Percentiles rank a stretch among this genome's conserved stretches.
phyloP scores from a whole-genome alignment of 2,329 filamentous ascomycete species.

The Fusarium oxysporum region DNA sequence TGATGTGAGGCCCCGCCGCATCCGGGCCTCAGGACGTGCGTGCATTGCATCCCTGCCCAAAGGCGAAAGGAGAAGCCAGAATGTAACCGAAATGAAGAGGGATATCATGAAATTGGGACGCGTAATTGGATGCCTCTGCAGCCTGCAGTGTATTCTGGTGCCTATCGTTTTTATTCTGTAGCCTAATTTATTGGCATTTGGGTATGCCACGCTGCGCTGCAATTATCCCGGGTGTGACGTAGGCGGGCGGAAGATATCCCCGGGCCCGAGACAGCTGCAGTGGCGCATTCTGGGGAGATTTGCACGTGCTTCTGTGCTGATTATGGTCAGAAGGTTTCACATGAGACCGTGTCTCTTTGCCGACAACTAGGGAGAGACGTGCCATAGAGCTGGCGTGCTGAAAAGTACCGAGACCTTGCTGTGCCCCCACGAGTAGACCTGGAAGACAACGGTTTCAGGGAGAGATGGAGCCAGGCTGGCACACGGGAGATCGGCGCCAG shows the following conservation, averaged over 20 bases:
- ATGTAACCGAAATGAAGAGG: constrained; percentile 5
- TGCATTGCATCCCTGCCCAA: constrained; percentile 14
- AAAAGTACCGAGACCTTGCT: too few relatives aligned
- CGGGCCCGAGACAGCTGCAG: background rate
- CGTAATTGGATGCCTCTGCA: constrained; percentile 12
- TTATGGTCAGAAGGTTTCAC: background rate
- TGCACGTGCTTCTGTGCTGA: background rate
- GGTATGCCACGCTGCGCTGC: constrained; percentile 24
- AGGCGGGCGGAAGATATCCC: background rate
- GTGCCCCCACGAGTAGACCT: too few relatives aligned
- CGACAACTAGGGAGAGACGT: too few relatives aligned
- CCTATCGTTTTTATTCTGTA: constrained; percentile 7
- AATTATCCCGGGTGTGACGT: background rate
- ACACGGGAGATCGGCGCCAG: background rate
- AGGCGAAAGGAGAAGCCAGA: background rate
- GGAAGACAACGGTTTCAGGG: background rate
- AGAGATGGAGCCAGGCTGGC: too few relatives aligned
- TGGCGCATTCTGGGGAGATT: background rate
- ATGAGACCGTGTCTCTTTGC: background rate
- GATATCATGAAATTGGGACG: constrained; percentile 2
- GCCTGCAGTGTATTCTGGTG: background rate
- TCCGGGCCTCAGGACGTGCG: constrained; percentile 22
- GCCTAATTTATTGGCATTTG: constrained; percentile 20
- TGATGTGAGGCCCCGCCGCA: constrained; percentile 12
- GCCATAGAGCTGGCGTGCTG: too few relatives aligned